phyloP scores from a whole-genome alignment of 108 stramenopile species.

The Cylindrotheca fusiformis region DNA sequence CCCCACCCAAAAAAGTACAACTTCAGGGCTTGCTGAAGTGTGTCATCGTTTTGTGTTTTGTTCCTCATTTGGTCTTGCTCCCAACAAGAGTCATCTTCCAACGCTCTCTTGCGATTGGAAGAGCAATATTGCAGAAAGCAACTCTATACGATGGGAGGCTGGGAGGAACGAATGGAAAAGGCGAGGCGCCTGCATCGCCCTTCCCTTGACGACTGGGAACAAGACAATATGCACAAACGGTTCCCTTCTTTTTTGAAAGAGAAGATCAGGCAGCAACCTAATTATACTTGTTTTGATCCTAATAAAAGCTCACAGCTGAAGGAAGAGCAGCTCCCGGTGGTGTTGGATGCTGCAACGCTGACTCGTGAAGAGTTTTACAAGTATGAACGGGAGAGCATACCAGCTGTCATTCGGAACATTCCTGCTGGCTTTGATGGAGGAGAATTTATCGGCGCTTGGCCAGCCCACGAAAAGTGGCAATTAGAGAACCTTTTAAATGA shows the following conservation, averaged over 20 bases:
- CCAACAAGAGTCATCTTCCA: too few relatives aligned
- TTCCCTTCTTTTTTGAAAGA: slow-evolving; percentile 60
- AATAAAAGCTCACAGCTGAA: background rate
- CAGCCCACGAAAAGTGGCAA: slow-evolving; percentile 59
- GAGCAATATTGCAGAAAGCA: slow-evolving; percentile 4
- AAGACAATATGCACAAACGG: slow-evolving; percentile 53
- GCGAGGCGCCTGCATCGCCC: slow-evolving; percentile 69
- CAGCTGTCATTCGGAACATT: slow-evolving; percentile 68
- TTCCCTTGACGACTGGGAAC: slow-evolving; percentile 73
- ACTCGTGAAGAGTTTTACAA: slow-evolving; percentile 54
- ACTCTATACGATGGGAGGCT: slow-evolving; percentile 36
- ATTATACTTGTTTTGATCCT: slow-evolving; percentile 17
- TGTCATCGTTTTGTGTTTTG: too few relatives aligned
- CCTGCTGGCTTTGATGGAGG: slow-evolving; percentile 57
- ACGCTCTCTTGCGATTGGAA: too few relatives aligned
- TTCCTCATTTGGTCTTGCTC: too few relatives aligned
- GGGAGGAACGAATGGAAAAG: slow-evolving; percentile 50
- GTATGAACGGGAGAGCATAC: slow-evolving; percentile 60
- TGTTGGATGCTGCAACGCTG: slow-evolving; percentile 55
- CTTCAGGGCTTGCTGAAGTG: too few relatives aligned
- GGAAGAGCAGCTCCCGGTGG: slow-evolving; percentile 34
- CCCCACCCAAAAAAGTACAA: too few relatives aligned
- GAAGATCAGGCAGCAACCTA: slow-evolving; percentile 8
- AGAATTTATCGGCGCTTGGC: slow-evolving; percentile 47
- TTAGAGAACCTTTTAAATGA: slow-evolving; percentile 47